Evolutionary conservation across 257 asterid species (phyloP).

Genomic region (Salvia hispanica): DNA sequence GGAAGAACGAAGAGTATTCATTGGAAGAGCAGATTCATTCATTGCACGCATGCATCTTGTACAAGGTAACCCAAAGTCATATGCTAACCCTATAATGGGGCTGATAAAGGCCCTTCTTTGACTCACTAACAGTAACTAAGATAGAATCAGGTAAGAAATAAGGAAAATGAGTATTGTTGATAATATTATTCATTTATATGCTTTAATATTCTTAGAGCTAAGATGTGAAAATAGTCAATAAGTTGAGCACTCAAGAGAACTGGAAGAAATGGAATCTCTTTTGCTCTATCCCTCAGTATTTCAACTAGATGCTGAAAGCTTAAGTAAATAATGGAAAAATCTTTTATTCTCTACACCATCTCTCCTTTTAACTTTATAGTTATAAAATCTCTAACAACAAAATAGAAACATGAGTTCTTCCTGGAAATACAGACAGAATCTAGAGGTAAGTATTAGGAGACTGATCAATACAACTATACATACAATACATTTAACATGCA

Average conservation of each 20-base stretch:
- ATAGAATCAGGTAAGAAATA: neutral
- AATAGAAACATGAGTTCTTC: neutral
- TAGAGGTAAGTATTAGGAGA: slow-evolving; percentile 17
- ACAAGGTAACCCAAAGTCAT: slow-evolving; percentile 54
- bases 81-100: slow-evolving; percentile 1
- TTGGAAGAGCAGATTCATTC: slow-evolving; percentile 65
- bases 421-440: slow-evolving; percentile 14
- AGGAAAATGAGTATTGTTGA: too few species aligned
- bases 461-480: neutral
- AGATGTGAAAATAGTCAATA: neutral
- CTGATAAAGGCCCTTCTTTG: neutral
- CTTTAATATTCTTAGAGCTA: neutral
- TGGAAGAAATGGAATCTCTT: neutral
- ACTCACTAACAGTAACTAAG: slow-evolving; percentile 3
- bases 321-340: slow-evolving; percentile 5
- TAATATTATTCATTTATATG: neutral
- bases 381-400: neutral
- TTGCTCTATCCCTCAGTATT: neutral
- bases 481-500: neutral
- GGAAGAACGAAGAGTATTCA: slow-evolving; percentile 62
- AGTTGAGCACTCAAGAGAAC: neutral
- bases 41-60: slow-evolving; percentile 79
- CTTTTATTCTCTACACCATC: neutral
- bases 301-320: slow-evolving; percentile 24
- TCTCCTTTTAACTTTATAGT: neutral